phyloP scores from a whole-genome alignment of 2,329 filamentous ascomycete species.

The Fusarium sp. region DNA sequence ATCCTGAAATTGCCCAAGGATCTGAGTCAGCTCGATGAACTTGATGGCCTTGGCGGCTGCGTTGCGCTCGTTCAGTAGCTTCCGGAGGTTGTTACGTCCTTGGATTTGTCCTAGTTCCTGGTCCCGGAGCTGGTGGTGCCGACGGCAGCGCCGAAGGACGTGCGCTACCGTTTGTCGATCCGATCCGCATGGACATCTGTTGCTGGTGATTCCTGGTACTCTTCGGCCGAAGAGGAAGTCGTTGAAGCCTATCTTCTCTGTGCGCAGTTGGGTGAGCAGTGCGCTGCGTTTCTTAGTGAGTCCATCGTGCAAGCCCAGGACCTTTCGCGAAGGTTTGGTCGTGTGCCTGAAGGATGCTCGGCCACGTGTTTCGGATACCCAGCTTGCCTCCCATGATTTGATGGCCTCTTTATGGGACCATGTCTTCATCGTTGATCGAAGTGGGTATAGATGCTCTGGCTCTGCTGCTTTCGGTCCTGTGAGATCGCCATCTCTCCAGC shows the following conservation, averaged over 20 bases:
- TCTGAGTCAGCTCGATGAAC: background rate
- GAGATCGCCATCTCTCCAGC: background rate
- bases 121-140: background rate
- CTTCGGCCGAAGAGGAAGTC: background rate
- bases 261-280: background rate
- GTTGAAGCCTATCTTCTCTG: background rate
- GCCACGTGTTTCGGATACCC: background rate
- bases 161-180: background rate
- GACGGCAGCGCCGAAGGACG: background rate
- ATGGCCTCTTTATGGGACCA: background rate
- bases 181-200: background rate
- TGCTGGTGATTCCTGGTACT: background rate
- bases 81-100: background rate
- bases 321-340: background rate
- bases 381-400: background rate
- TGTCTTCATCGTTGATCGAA: background rate
- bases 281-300: background rate
- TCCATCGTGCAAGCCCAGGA: background rate
- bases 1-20: background rate
- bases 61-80: background rate
- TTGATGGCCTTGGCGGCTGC: background rate
- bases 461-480: background rate
- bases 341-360: background rate
- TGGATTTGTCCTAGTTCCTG: background rate
- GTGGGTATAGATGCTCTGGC: background rate